phyloP scores from a whole-genome alignment of 1,284 basidiomycete species.

The Inonotus obliquus region DNA sequence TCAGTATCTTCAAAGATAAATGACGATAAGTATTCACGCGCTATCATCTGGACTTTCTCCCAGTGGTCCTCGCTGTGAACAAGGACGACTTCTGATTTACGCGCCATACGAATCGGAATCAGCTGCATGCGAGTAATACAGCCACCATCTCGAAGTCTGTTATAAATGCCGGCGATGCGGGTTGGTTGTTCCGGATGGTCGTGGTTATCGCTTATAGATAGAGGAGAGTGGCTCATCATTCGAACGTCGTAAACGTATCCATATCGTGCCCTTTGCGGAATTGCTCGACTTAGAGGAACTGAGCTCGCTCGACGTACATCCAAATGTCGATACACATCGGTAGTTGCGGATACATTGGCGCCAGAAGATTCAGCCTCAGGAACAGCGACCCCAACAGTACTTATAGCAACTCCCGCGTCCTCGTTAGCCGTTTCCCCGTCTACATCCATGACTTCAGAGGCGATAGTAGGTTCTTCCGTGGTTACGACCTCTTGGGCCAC shows the following conservation, averaged over 20 bases:
- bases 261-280: slow-evolving; percentile 24
- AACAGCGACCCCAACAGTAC: background rate
- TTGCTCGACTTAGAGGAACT: background rate
- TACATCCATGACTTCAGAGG: slow-evolving; percentile 10
- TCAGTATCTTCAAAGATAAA: slow-evolving; percentile 16
- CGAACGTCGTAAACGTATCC: slow-evolving; percentile 86
- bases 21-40: slow-evolving; percentile 41
- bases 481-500: slow-evolving; percentile 1
- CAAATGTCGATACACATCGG: background rate
- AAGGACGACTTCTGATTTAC: slow-evolving; percentile 75
- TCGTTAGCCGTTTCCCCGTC: background rate
- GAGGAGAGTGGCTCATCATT: slow-evolving; percentile 81
- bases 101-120: slow-evolving; percentile 71
- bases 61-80: slow-evolving; percentile 90
- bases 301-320: slow-evolving; percentile 1
- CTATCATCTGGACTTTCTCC: slow-evolving; percentile 81
- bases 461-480: background rate
- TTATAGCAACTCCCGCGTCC: background rate
- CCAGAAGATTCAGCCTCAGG: slow-evolving; percentile 1
- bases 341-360: background rate
- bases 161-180: slow-evolving; percentile 80
- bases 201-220: slow-evolving; percentile 26
- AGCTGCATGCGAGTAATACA: slow-evolving; percentile 72
- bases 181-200: slow-evolving; percentile 87
- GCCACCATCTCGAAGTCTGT: slow-evolving; percentile 56